Evolutionary conservation across 805 yeast genomes (phyloP), one percentile per base, ranked within the genome.

Genomic region (Yarrowia sp.): DNA sequence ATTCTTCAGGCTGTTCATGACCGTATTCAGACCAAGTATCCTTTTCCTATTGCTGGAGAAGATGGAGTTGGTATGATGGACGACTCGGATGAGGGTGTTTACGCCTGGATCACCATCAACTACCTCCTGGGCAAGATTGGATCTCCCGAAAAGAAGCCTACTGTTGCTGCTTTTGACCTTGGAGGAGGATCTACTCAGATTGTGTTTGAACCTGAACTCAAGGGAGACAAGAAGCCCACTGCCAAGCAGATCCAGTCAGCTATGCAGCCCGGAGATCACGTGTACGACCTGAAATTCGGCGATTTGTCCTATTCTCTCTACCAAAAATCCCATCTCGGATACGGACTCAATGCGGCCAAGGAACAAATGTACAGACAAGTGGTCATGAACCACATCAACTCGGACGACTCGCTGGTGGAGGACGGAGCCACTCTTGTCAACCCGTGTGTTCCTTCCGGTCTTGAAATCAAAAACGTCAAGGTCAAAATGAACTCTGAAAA

Each of bases 141-240:
- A 14, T 74, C 81, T n/a, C 75, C 77, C 36, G 86, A 84, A 44
- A 88, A 87, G 76, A 75, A 78, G 31, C 92, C 96, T 35, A 95
- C 99, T 11, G 96, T 96, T 58, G 99, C 98, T 22, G 96, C 95
- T 10, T 95, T 95, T 73, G 99, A 95, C 76, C 83, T 95, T 67
- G 99, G 99, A 71, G 99, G 99, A 72, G 98, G 98, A 4, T 91
- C 98, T 7, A 95, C 99, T 13, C 99, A 96, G 79, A 92, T 95
- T 78, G 99, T 95, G 7, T 95, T 95, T 76, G 98, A 95, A 80
- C 99, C 99, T 22, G 82, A 83, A n/a, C 86, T 86, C 73, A 51
- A 53, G 88, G 86, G 71, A 74, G 44, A 51, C 60, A 51, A 51
- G 60, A 51, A 51, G 36, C 60, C 60, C 44, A 51, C 63, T 15